Evolutionary conservation across 139 green algal genomes (phyloP).

Genomic region (Chlorella sp.): DNA sequence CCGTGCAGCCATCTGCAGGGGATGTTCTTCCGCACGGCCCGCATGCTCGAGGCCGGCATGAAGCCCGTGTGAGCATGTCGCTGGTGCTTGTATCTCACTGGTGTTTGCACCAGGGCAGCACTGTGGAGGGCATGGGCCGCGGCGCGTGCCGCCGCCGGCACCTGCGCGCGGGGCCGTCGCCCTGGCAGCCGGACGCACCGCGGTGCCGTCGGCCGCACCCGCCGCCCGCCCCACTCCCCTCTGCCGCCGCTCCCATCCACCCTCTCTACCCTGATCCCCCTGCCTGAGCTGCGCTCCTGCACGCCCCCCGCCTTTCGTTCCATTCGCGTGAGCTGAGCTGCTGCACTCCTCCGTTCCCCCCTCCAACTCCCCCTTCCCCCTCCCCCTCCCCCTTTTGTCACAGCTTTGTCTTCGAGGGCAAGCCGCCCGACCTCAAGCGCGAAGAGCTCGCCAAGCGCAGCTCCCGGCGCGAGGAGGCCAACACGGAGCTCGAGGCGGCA

Average conservation of each 20-base stretch:
- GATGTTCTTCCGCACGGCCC: constrained; percentile 95
- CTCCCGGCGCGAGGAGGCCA: constrained; percentile 47
- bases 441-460: constrained; percentile 78
- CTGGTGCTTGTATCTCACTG: neutral
- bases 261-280: too few relatives aligned
- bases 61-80: constrained; percentile 80
- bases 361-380: neutral
- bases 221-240: too few relatives aligned
- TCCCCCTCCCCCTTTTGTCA: neutral
- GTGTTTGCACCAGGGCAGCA: neutral
- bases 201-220: too few relatives aligned
- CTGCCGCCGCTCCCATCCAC: too few relatives aligned
- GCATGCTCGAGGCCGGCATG: constrained; percentile 96
- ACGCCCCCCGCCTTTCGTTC: too few relatives aligned
- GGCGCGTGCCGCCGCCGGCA: neutral
- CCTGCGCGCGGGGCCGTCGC: too few relatives aligned
- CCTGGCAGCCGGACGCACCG: too few relatives aligned
- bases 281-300: too few relatives aligned
- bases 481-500: constrained; percentile 59
- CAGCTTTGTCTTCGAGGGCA: constrained; percentile 98
- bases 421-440: constrained; percentile 91
- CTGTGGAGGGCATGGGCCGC: too few relatives aligned
- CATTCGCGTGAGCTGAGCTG: too few relatives aligned
- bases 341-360: neutral
- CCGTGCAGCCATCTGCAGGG: constrained; percentile 78